Base-by-base conservation (phyloP, 2,329 filamentous ascomycete species). In the Fusarium newnesense region DNA sequence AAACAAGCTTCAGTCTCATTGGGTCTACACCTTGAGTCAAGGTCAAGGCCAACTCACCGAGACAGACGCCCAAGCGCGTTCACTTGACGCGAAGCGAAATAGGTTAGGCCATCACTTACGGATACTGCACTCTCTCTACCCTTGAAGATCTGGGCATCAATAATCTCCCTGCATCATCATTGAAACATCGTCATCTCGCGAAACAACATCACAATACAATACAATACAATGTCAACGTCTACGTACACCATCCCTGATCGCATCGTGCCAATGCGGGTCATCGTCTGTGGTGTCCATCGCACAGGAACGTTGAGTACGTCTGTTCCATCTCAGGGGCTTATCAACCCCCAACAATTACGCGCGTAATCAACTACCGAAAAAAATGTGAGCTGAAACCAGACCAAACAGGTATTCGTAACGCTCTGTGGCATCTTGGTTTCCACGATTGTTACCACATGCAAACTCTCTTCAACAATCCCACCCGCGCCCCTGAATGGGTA, bases 191-290 rank as follows among this genome's bases (percentile, higher is more conserved):
- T 57, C 58, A 73, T 70, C 56, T 72, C 63, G 57, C 67, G 30
- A 64, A 54, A 42, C 47, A 53, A 42, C 42, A 44, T 52, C 52
- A 56, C 74, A 24, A 24, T 24, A 24, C 24, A 24, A 24, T 24
- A 24, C 24, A 24, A 24, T 24, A 24, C 24, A 58, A 75, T 75
- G 69, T 49, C 69, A 34, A 67, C 67, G 15, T 56, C 66, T 28
- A 34, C 65, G 49, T 64, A 63, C 44, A 49, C 39, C 9, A 57
- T 46, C 30, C 72, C 75, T n/a, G 75, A 74, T 44, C 80, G 82
- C 32, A 75, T 79, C 50, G 81, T 83, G 8, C 81, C 82, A 11
- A 83, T 83, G 82, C 78, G 79, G 49, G 81, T 84, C 75, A 81
- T 84, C 63, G 81, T 84, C 32, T 83, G 81, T 72, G 80, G 82